Conservation (phyloP, 1,284 basidiomycete genomes). For the Neolentinus lepideus region DNA sequence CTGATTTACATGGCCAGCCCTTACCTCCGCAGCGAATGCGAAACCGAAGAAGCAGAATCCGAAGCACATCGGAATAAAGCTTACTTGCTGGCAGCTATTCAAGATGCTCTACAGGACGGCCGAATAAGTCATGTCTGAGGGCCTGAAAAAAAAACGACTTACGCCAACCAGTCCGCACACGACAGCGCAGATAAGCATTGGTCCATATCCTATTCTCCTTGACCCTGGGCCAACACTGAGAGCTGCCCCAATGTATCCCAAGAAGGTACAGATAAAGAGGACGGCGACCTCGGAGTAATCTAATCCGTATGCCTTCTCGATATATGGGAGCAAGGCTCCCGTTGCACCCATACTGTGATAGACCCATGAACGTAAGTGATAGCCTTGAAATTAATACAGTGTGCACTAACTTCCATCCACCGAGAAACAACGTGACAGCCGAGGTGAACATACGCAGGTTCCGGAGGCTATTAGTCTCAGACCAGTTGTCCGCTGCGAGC, state of each 20-base stretch:
- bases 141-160: slow-evolving; percentile 8
- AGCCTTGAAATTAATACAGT: background rate
- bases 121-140: too few relatives aligned
- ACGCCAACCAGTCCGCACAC: slow-evolving; percentile 23
- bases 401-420: background rate
- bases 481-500: background rate
- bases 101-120: slow-evolving; percentile 25
- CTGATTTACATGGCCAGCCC: background rate
- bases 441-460: background rate
- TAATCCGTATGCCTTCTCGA: slow-evolving; percentile 19
- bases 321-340: slow-evolving; percentile 22
- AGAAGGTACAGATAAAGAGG: slow-evolving; percentile 21
- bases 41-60: slow-evolving; percentile 23
- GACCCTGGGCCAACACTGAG: slow-evolving; percentile 16
- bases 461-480: background rate
- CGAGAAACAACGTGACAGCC: background rate
- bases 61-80: slow-evolving; percentile 23
- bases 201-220: slow-evolving; percentile 21
- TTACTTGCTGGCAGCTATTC: slow-evolving; percentile 23
- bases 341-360: slow-evolving; percentile 20
- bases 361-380: background rate
- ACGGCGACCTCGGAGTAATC: slow-evolving; percentile 21
- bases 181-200: slow-evolving; percentile 18
- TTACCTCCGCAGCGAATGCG: slow-evolving; percentile 14
- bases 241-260: slow-evolving; percentile 22